Evolutionary conservation across 1,284 basidiomycete species (phyloP), one percentile per base, ranked within the genome.

Genomic region (Prillingera fragicola): DNA sequence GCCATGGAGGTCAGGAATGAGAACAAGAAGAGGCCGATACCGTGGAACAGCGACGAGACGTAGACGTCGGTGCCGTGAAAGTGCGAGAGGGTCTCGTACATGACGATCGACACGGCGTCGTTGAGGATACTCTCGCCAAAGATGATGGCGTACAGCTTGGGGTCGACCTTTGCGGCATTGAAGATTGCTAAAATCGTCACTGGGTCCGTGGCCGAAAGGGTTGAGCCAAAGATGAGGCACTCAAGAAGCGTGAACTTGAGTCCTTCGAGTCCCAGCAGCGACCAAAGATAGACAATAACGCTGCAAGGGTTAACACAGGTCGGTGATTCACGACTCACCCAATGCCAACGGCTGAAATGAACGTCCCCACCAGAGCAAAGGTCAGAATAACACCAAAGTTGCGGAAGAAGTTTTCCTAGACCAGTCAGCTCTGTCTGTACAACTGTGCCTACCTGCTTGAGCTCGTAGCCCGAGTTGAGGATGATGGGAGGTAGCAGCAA

Each of bases 21-120:
- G 57, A 97, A 79, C 60, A 97, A 74, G 80, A 99, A 99, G 56
- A 98, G 90, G 21, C 92, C 92, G 25, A 87, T 83, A 27, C 91
- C 94, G 64, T 92, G 86, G 75, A 98, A 94, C 55, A 99, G 77
- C 3, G 90, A 94, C 7, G 81, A 80, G 21, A 96, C 62, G 67
- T 83, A 86, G 46, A 98, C 85, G 59, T 94, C 85, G n/a, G n/a
- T 5, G 19, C 87, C 88, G 56, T 94, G 87, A 71, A 98, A 96
- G 59, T 84, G 85, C 4, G 86, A 85, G 37, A 97, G 74, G 0
- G 92, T 96, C 71, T 99, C 94, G 72, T 97, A 98, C 88, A 99
- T 95, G 73, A 98, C 94, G 75, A 98, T 98, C 76, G 89, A 91
- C 59, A 99, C 94, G 22, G 94, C 94, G 77, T 99, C 94, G 73